A percentile compares a stretch with the other conserved stretches of the same genome.
These are phyloP conservation scores for Psilocybe mexicana DNA, from an alignment of 1,284 basidiomycete species.

Conservation along the genomic window DNA sequence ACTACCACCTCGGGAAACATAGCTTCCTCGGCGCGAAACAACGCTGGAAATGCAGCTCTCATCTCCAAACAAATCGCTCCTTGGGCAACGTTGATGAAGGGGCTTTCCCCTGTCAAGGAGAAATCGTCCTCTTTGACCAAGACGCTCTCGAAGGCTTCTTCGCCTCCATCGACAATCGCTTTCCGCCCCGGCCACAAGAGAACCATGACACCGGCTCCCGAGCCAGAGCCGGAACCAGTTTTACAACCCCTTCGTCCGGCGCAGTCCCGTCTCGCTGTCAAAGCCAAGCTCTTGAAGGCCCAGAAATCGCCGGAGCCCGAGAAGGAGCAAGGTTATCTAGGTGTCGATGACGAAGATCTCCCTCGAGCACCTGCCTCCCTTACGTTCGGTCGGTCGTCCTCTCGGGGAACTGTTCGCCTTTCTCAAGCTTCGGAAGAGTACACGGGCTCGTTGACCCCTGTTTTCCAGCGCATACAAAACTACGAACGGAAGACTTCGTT, in stretches of 20 bases:
- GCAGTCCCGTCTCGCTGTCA: neutral
- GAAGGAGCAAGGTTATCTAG: neutral
- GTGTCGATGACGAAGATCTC: constrained; percentile 14
- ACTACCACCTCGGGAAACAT: neutral
- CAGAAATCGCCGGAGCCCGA: neutral
- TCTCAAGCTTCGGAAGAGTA: constrained; percentile 27
- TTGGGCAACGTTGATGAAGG: constrained; percentile 54
- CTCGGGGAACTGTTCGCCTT: constrained; percentile 21
- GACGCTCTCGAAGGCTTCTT: neutral
- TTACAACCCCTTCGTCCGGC: constrained; percentile 63
- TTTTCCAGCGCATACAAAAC: constrained; percentile 45
- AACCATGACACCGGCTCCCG: constrained; percentile 49
- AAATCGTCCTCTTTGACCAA: constrained; percentile 16
- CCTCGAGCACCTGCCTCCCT: constrained; percentile 40
- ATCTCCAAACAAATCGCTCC: constrained; percentile 66
- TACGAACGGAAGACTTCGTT: constrained; percentile 7
- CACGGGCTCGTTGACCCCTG: constrained; percentile 35
- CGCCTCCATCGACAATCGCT: constrained; percentile 7
- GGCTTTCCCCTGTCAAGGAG: constrained; percentile 47
- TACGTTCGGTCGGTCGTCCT: constrained; percentile 50
- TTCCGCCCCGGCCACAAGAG: constrained; percentile 48
- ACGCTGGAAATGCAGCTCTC: constrained; percentile 19
- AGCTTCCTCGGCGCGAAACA: neutral
- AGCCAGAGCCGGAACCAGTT: constrained; percentile 52
- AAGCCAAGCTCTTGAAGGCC: neutral